phyloP scores from a whole-genome alignment of 331 rosid species.

The Pyrus hybrid region DNA sequence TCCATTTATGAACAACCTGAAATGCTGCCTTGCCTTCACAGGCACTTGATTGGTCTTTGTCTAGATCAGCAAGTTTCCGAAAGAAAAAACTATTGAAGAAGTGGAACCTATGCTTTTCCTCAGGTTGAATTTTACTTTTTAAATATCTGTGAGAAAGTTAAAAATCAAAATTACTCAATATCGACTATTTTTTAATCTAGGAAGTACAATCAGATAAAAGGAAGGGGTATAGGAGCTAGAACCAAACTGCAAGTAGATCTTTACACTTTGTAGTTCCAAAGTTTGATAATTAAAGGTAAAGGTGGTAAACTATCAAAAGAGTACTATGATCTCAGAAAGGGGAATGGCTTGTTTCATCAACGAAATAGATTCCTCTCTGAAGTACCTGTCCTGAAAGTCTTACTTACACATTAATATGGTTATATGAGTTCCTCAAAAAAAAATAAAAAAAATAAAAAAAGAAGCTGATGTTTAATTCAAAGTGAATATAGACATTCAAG shows the following conservation, averaged over 20 bases:
- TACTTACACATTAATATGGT: background rate
- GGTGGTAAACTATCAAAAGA: background rate
- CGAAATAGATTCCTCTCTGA: background rate
- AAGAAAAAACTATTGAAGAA: conserved; percentile 95
- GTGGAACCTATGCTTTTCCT: conserved; percentile 64
- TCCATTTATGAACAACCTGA: conserved; percentile 83
- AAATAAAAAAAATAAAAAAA: too few relatives aligned
- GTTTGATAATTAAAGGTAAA: background rate
- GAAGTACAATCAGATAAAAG: background rate
- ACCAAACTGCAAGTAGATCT: background rate
- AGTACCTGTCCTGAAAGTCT: background rate
- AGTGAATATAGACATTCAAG: too few relatives aligned
- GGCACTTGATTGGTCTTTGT: conserved; percentile 76
- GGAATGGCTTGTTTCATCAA: background rate
- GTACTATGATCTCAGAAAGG: too few relatives aligned
- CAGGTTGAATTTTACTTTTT: conserved; percentile 50
- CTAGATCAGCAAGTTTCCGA: conserved; percentile 84
- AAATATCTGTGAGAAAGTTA: conserved; percentile 45
- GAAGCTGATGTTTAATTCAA: too few relatives aligned
- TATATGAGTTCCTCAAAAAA: too few relatives aligned
- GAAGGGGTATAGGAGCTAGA: background rate
- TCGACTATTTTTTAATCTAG: background rate
- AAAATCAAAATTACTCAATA: background rate
- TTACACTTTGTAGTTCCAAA: background rate
- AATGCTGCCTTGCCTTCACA: conserved; percentile 78